A percentile compares a stretch with the other conserved stretches of the same genome.
These are phyloP conservation scores for Aspergillus asperescens DNA, from an alignment of 495 filamentous ascomycete genomes.

Conservation along the genomic window DNA sequence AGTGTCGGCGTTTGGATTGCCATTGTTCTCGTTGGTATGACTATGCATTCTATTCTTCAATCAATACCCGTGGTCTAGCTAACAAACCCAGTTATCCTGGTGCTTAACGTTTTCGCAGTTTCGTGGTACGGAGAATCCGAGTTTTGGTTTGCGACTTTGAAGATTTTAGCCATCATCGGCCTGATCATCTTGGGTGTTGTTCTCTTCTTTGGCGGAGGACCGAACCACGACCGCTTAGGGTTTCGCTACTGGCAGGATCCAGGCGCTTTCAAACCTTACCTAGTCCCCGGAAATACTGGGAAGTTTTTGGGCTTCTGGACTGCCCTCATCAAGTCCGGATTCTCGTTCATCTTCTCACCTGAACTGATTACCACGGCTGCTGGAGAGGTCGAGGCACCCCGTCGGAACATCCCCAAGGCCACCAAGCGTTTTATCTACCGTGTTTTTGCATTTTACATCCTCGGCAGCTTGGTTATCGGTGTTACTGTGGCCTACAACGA, in stretches of 20 bases:
- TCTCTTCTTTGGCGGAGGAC: slow-evolving; percentile 61
- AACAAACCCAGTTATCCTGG: slow-evolving; percentile 55
- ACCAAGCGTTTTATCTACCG: slow-evolving; percentile 79
- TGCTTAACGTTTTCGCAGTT: slow-evolving; percentile 63
- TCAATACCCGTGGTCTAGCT: background rate
- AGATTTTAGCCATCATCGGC: slow-evolving; percentile 69
- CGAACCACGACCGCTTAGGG: slow-evolving; percentile 57
- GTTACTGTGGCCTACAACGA: slow-evolving; percentile 51
- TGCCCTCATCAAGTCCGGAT: slow-evolving; percentile 40
- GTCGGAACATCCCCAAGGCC: slow-evolving; percentile 70
- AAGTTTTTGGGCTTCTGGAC: slow-evolving; percentile 41
- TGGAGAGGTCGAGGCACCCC: slow-evolving; percentile 71
- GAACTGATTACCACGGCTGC: slow-evolving; percentile 74
- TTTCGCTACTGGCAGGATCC: slow-evolving; percentile 68
- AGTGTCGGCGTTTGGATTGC: slow-evolving; percentile 60
- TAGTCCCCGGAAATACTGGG: slow-evolving; percentile 27
- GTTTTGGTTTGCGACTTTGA: slow-evolving; percentile 67
- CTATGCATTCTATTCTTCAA: slow-evolving; percentile 12
- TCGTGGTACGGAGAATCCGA: slow-evolving; percentile 67
- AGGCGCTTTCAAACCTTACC: slow-evolving; percentile 59
- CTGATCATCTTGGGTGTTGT: slow-evolving; percentile 62
- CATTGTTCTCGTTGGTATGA: slow-evolving; percentile 56
- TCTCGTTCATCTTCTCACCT: slow-evolving; percentile 57
- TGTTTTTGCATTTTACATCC: slow-evolving; percentile 71
- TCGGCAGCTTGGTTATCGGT: slow-evolving; percentile 51